Evolutionary conservation across 2,329 filamentous ascomycete species (phyloP).

Genomic region (Ascosphaera apis): DNA sequence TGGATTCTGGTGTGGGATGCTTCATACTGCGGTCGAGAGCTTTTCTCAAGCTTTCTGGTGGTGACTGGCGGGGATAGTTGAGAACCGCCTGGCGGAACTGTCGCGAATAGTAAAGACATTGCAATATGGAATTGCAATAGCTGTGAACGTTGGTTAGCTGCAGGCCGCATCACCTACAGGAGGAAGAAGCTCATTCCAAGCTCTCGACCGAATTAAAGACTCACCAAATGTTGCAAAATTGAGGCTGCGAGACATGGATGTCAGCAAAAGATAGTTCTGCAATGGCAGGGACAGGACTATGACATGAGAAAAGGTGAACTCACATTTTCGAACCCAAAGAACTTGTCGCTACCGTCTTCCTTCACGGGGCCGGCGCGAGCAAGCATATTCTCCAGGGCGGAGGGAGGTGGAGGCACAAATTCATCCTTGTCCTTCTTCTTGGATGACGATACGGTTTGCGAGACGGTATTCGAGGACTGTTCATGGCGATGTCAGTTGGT

Average conservation of each 20-base stretch:
- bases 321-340: conserved; percentile 96
- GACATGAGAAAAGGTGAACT: conserved; percentile 16
- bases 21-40: conserved; percentile 22
- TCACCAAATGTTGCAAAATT: conserved; percentile 98
- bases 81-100: conserved; percentile 86
- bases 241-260: conserved; percentile 6
- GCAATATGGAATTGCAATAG: conserved; percentile 96
- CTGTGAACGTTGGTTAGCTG: conserved; percentile 23
- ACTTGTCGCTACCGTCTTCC: conserved; percentile 84
- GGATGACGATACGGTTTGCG: background rate
- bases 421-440: conserved; percentile 28
- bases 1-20: conserved; percentile 38
- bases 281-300: background rate
- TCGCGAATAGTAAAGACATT: conserved; percentile 88
- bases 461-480: background rate
- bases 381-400: conserved; percentile 50
- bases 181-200: conserved; percentile 4
- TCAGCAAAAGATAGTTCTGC: conserved; percentile 10
- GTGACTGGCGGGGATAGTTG: conserved; percentile 57
- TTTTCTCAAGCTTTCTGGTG: conserved; percentile 45
- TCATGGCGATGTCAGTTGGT: background rate
- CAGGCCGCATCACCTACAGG: conserved; percentile 9
- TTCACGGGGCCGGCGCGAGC: conserved; percentile 59
- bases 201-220: conserved; percentile 7
- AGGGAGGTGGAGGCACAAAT: conserved; percentile 30